These are phyloP conservation scores for Salvia rosmarinus DNA, from an alignment of 257 asterid genomes.

Conservation along the genomic window DNA sequence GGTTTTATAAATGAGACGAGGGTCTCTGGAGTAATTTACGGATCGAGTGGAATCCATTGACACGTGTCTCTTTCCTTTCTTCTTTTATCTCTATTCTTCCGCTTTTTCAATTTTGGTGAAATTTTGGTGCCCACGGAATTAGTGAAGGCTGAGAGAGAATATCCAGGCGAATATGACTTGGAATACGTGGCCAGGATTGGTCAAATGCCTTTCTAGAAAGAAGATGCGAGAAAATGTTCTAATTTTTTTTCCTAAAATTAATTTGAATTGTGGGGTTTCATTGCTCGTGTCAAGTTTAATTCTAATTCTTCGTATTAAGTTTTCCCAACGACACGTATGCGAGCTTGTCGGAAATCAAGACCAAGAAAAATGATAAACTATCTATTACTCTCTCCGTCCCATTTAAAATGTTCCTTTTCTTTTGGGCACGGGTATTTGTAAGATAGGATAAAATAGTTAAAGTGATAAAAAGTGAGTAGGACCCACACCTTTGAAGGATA, in stretches of 20 bases:
- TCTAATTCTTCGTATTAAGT: neutral
- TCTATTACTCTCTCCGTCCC: neutral
- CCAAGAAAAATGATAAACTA: neutral
- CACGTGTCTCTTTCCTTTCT: slow-evolving; percentile 8
- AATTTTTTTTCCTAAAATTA: too few relatives aligned
- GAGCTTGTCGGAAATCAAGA: neutral
- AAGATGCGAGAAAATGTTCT: neutral
- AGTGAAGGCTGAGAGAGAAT: slow-evolving; percentile 36
- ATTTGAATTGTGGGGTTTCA: too few relatives aligned
- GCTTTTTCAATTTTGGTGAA: neutral
- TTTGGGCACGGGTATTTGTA: too few relatives aligned
- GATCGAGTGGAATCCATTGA: slow-evolving; percentile 10
- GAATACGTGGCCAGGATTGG: slow-evolving; percentile 25
- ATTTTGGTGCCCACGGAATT: slow-evolving; percentile 34
- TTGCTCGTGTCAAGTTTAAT: neutral
- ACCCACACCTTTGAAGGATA: too few relatives aligned
- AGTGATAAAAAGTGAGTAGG: too few relatives aligned
- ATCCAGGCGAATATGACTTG: slow-evolving; percentile 45
- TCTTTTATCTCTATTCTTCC: neutral
- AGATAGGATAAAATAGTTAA: too few relatives aligned
- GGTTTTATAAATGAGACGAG: slow-evolving; percentile 25
- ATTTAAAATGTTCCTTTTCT: too few relatives aligned
- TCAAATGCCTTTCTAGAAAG: neutral
- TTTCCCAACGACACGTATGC: neutral
- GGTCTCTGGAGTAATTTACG: neutral